Evolutionary conservation across 192 early-diverging fungal species (phyloP), one percentile per base, ranked within the genome.

Genomic region (Entomortierella parvispora): DNA sequence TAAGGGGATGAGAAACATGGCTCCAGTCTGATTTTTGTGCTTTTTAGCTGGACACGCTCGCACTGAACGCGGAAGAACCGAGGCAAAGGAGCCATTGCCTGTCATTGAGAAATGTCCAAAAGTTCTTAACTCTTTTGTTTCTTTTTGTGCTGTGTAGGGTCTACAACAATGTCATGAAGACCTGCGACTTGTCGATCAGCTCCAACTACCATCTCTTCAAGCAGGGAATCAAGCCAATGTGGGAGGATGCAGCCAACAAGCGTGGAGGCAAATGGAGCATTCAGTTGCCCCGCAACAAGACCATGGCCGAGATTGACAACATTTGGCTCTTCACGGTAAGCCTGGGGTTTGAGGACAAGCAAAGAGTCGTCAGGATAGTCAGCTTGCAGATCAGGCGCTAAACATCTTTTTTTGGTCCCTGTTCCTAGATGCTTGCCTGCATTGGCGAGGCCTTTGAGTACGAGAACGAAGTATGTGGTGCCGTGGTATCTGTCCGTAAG

Each of bases 181-280:
- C 92, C 7, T 85, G 86, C 26, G 88, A 93, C 34, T 78, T 97
- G 60, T 78, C 86, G 9, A 80, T 86, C 50, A 92, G 91, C 44
- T 89, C 94, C 58, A 97, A 99, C 85, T 98, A 96, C 81, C 95
- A 97, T 65, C 71, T 98, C 61, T 99, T 99, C 88, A 94, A 95
- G 84, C 84, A 92, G 55, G 95, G 95, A 28, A 85, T 99, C 62
- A 88, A 90, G 80, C 97, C 97, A 6, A 90, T 91, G 89, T 97
- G 97, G 96, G 97, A 99, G 81, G 96, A 99, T 68, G 77, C 90
- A 7, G 89, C 84, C 32, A 99, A 99, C 87, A 87, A 82, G 45
- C 84, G 92, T 25, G 97, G 97, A 68, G 97, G 96, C 29, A 96
- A 96, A 80, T 98, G 96, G 93, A 89, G 89, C 57, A 84, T 93